A percentile compares a stretch with the other conserved stretches of the same genome.
Evolutionary conservation across 1,284 basidiomycete genomes (phyloP).

Genomic region (Sporisorium exsertum): DNA sequence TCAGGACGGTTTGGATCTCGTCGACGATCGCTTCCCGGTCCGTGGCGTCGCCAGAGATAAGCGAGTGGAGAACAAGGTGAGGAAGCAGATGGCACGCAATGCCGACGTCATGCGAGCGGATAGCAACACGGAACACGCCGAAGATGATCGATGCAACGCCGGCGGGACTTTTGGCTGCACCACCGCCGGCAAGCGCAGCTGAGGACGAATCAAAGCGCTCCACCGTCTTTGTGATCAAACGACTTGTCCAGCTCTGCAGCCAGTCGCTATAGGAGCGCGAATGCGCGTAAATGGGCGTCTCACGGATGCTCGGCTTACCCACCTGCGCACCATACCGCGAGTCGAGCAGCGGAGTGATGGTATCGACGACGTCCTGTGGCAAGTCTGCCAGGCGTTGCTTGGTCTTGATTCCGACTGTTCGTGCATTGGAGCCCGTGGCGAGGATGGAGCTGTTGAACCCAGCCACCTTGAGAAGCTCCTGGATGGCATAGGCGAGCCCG

Average conservation of each 20-base stretch:
- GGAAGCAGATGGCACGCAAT: constrained; percentile 91
- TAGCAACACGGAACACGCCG: constrained; percentile 80
- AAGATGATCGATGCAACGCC: constrained; percentile 76
- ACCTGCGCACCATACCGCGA: constrained; percentile 63
- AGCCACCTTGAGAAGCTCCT: constrained; percentile 90
- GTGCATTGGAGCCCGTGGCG: constrained; percentile 64
- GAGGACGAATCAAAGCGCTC: constrained; percentile 19
- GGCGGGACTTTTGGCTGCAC: constrained; percentile 61
- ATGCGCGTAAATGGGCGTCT: constrained; percentile 75
- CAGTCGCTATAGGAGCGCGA: constrained; percentile 91
- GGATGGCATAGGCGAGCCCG: constrained; percentile 89
- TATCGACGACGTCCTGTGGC: constrained; percentile 87
- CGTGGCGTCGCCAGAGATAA: constrained; percentile 81
- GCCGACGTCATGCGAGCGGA: constrained; percentile 88
- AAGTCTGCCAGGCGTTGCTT: constrained; percentile 79
- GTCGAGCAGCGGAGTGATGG: constrained; percentile 80
- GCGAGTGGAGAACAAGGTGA: constrained; percentile 87
- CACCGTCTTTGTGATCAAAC: constrained; percentile 77
- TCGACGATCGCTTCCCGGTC: constrained; percentile 75
- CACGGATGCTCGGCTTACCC: constrained; percentile 38
- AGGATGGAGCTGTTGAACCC: constrained; percentile 83
- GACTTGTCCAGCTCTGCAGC: constrained; percentile 89
- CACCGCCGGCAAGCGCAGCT: constrained; percentile 19
- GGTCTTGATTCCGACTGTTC: constrained; percentile 73
- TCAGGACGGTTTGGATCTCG: constrained; percentile 85